These are phyloP conservation scores for Haematococcus sp. DNA, from an alignment of 139 green algal genomes.

Conservation along the genomic window DNA sequence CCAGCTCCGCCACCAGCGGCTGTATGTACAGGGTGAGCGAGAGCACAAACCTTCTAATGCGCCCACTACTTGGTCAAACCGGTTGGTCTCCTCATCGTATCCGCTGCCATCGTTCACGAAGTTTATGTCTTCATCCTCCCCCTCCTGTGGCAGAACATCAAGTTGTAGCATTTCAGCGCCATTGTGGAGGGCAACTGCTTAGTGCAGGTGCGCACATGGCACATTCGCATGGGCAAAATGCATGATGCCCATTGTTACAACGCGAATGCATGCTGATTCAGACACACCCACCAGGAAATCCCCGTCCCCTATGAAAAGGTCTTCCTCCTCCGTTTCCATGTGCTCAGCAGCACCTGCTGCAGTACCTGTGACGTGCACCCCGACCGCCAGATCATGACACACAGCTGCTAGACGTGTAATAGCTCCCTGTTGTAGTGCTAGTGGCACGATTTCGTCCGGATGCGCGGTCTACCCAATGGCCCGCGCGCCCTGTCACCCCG, in stretches of 20 bases:
- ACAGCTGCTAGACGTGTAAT: too few relatives aligned
- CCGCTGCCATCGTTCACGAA: slow-evolving; percentile 36
- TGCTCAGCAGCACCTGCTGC: too few relatives aligned
- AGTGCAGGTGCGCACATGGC: too few relatives aligned
- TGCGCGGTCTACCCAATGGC: too few relatives aligned
- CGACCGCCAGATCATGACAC: too few relatives aligned
- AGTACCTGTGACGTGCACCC: too few relatives aligned
- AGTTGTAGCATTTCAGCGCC: neutral
- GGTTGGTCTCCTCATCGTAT: slow-evolving; percentile 21
- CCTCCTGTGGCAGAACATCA: slow-evolving; percentile 12
- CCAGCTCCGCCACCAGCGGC: too few relatives aligned
- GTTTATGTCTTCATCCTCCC: slow-evolving; percentile 40
- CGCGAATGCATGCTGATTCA: neutral
- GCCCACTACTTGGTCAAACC: slow-evolving; percentile 38
- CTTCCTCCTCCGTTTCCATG: neutral
- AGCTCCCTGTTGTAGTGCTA: too few relatives aligned
- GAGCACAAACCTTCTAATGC: slow-evolving; percentile 30
- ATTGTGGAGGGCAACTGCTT: neutral
- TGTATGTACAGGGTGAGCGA: too few relatives aligned
- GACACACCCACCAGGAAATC: slow-evolving; percentile 1
- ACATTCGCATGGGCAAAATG: neutral
- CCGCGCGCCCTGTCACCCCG: too few relatives aligned
- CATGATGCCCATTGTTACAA: neutral
- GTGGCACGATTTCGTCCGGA: too few relatives aligned
- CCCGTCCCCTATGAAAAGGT: slow-evolving; percentile 8